Base-by-base conservation (phyloP, 192 early-diverging fungal species). In the Nowakowskiella sp. region DNA sequence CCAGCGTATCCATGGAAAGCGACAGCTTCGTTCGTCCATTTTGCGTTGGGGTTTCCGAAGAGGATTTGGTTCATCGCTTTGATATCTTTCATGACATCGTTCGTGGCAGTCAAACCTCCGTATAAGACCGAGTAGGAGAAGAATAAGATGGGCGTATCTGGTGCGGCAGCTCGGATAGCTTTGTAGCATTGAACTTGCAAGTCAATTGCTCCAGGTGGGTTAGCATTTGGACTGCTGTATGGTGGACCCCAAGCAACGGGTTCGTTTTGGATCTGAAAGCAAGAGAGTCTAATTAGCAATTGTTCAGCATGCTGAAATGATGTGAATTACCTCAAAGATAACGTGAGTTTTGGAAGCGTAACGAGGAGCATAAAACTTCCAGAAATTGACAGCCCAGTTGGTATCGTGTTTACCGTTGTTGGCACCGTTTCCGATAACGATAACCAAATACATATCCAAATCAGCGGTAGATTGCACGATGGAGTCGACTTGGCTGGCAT, bases 371-470 rank as follows among this genome's bases (percentile, higher is more conserved):
- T 47, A 47, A 34, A 47, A 47, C 16, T 10, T 13, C 47, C 47
- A 47, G 47, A 47, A 47, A 9, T 21, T 34, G 29, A 10, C 10
- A 9, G 47, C 47, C 16, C 39, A 47, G 10, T 47, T 10, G 10
- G 39, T 13, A 34, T 47, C 39, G 47, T 47, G 39, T 34, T 47
- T 47, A 29, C 47, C 47, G 47, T 47, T 47, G 47, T 47, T 47
- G 10, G 47, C 47, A 34, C 47, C 47, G 47, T 47, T 47, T 13
- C 47, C 47, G 10, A 47, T 10, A 21, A 21, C 19, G 9, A 47
- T 47, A 10, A 47, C 19, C 10, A 47, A 10, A 21, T 47, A 47
- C 47, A 47, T 10, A 10, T 21, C 29, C 47, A 34, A n/a, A 10
- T 10, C 47, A 10, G 10, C 29, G 10, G 47, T 47, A 34, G 13